Evolutionary conservation across 805 yeast species (phyloP).

Genomic region (Lachancea fermentati): DNA sequence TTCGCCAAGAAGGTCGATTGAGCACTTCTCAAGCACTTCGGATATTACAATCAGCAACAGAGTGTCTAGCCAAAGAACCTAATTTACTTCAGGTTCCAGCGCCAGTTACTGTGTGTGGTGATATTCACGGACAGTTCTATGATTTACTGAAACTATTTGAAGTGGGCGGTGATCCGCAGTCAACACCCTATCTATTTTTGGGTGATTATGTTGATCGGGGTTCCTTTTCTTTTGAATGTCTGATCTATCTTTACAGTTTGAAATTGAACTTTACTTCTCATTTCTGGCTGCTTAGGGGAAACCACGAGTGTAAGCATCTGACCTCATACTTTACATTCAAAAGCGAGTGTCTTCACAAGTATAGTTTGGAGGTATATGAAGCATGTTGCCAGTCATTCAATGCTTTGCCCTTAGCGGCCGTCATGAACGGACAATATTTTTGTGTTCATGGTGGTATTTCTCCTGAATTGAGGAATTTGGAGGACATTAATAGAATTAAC

Average conservation of each 20-base stretch:
- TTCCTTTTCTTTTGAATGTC: slow-evolving; percentile 77
- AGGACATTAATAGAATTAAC: slow-evolving; percentile 63
- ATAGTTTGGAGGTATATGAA: slow-evolving; percentile 58
- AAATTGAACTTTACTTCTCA: slow-evolving; percentile 70
- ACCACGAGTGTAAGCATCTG: slow-evolving; percentile 90
- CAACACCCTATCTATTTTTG: slow-evolving; percentile 72
- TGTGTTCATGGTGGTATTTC: slow-evolving; percentile 97
- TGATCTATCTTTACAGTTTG: slow-evolving; percentile 68
- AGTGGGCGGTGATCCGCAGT: slow-evolving; percentile 82
- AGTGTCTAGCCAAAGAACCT: slow-evolving; percentile 62
- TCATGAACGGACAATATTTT: slow-evolving; percentile 89
- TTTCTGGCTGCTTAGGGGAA: slow-evolving; percentile 83
- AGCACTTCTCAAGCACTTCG: slow-evolving; percentile 61
- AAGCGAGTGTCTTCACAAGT: slow-evolving; percentile 83
- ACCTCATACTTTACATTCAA: slow-evolving; percentile 93
- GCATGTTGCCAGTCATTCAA: slow-evolving; percentile 75
- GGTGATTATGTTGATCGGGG: slow-evolving; percentile 98
- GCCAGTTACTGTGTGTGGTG: slow-evolving; percentile 95
- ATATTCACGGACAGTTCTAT: slow-evolving; percentile 92
- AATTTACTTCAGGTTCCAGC: slow-evolving; percentile 79
- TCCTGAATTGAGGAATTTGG: slow-evolving; percentile 67
- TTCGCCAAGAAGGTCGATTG: slow-evolving; percentile 75
- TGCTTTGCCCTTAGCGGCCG: slow-evolving; percentile 84
- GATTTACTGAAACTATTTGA: slow-evolving; percentile 88
- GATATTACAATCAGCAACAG: slow-evolving; percentile 63